Evolutionary conservation across 495 filamentous ascomycete genomes (phyloP), one percentile per base, ranked within the genome.

Genomic region (Xylaria intraflava): DNA sequence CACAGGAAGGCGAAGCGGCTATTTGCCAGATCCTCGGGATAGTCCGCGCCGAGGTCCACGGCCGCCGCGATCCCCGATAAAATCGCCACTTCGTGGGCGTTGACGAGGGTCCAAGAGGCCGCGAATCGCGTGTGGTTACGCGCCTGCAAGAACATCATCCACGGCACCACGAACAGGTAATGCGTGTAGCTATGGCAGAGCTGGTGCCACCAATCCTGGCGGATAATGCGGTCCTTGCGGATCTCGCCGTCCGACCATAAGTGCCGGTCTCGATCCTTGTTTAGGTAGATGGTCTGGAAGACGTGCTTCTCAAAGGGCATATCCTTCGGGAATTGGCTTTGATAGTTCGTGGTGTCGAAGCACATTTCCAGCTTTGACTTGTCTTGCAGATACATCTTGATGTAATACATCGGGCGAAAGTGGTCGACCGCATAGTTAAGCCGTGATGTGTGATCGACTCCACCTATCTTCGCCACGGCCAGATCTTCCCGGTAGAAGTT

Each of bases 341-440:
- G 88, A 69, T 94, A 94, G 60, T 89, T 86, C 16, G 83, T 86
- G 69, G 85, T 88, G 65, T 92, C 87, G 66, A 92, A 94, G 56
- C 80, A 85, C 88, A 94, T 91, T 60, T 94, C 88, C 8, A 94
- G 84, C 57, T 87, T 87, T 11, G 74, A 72, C 10, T 75, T 77
- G 57, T 86, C 83, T 11, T 77, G 59, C 9, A 69, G 60, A 62
- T 89, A 89, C 12, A 75, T 79, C 48, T 89, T 86, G 53, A 83
- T 91, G 66, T 81, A 85, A 69, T 93, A 93, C 88, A 93, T 93
- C 14, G 88, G 86, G 16, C 79, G 74, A 65, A 85, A 92, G 19
- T 81, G 77, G 6, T 59, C 62, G 59, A 43, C 46, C 27, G 69
- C 67, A 29, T 51, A 57, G 3, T 62, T 41, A 17, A 68, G 59